Evolutionary conservation across 2,329 filamentous ascomycete species (phyloP), one percentile per base, ranked within the genome.

Genomic region (Pseudopithomyces maydicus): DNA sequence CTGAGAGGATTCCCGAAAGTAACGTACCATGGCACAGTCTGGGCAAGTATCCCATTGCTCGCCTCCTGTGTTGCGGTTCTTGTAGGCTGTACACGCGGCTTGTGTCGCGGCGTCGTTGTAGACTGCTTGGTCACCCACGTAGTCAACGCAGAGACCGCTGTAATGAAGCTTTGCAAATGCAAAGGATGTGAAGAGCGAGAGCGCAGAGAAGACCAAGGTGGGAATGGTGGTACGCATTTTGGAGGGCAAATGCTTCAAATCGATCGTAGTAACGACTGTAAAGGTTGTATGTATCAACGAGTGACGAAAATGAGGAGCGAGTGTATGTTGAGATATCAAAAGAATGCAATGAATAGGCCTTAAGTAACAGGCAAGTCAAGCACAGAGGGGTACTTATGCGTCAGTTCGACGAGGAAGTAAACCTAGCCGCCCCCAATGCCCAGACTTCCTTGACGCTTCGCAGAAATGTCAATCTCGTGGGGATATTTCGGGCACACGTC

Each of bases 41-140:
- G 69, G 66, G 53, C 70, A 73, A 2, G 49, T 50, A 47, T 72
- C 64, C 69, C 69, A 72, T 19, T 64, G 60, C 33, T 71, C 44
- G 36, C 32, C 15, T 26, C 70, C 70, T 12, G 65, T 72, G 50
- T 73, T 70, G 19, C 70, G 65, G n/a, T 38, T 52, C 20, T 48
- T 29, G 58, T 72, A 71, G 39, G 59, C 56, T 3, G 35, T 49
- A 46, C 69, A 72, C 10, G 66, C 59, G 23, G 58, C 54, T 12
- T 33, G 48, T n/a, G 69, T 72, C 26, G 64, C 64, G 6, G 49
- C 66, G 19, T 57, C 56, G 57, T 68, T 66, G 64, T 68, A 69
- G 6, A 70, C 67, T 3, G 38, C 35, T 41, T 60, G 56, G 2
- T 62, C 63, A 29, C 62, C 64, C 11, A 61, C 44, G 2, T 38